phyloP scores from a whole-genome alignment of 441 rosid species.

The Syzygium syzygioides region DNA sequence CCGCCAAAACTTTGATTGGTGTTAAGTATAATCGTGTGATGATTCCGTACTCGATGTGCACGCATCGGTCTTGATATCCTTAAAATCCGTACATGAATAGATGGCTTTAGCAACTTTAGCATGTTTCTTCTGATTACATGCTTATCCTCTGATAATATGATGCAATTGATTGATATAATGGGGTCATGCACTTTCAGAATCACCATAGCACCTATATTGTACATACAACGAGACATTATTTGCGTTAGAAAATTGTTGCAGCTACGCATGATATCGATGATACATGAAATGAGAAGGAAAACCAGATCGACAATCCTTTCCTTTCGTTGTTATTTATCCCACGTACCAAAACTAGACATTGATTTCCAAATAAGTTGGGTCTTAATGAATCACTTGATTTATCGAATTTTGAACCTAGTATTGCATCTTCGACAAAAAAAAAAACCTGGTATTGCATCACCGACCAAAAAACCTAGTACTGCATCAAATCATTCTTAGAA shows the following conservation, averaged over 20 bases:
- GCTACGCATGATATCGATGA: background rate
- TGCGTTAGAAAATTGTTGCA: too few species aligned
- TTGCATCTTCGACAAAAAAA: background rate
- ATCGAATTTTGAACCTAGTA: background rate
- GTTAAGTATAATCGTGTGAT: fast-evolving
- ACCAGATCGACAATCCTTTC: background rate
- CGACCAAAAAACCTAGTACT: too few species aligned
- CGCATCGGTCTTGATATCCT: background rate
- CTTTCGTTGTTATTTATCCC: background rate
- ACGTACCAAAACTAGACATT: too few species aligned
- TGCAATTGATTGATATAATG: background rate
- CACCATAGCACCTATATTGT: too few species aligned
- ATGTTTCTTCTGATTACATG: background rate
- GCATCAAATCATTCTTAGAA: background rate
- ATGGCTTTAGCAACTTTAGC: background rate
- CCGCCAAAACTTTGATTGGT: background rate
- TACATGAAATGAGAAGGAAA: background rate
- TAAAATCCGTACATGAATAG: background rate
- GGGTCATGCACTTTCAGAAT: fast-evolving
- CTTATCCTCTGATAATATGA: background rate
- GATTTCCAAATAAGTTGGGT: too few species aligned
- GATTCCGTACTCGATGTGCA: background rate
- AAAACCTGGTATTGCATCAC: too few species aligned
- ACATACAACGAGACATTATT: too few species aligned
- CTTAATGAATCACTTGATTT: background rate